Evolutionary conservation across 148 eudicot species (phyloP).

Genomic region (Limonium bicolor): DNA sequence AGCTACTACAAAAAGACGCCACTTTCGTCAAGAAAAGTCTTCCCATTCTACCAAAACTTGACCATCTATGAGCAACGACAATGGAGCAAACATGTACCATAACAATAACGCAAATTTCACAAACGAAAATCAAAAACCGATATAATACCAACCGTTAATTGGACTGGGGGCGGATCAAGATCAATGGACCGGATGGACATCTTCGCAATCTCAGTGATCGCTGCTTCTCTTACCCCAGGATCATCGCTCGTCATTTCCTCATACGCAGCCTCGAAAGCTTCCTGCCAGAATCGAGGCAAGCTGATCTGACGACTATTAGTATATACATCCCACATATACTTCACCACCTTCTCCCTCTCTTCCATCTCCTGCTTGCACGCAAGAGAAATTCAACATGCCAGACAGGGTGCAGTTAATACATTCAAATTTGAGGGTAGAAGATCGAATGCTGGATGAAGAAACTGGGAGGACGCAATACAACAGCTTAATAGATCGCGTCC

Average conservation of each 20-base stretch:
- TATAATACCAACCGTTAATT: slow-evolving; percentile 30
- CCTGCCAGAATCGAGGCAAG: slow-evolving; percentile 78
- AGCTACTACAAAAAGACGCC: too few relatives aligned
- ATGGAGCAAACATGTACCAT: neutral
- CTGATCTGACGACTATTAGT: slow-evolving; percentile 51
- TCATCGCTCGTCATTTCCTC: slow-evolving; percentile 78
- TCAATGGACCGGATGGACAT: slow-evolving; percentile 61
- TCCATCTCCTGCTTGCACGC: slow-evolving; percentile 75
- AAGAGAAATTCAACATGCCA: neutral
- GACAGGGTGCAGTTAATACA: neutral
- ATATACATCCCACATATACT: slow-evolving; percentile 95
- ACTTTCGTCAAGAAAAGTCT: too few relatives aligned
- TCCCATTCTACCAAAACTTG: too few relatives aligned
- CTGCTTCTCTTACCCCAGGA: slow-evolving; percentile 48
- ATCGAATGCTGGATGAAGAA: neutral
- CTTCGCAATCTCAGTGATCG: slow-evolving; percentile 76
- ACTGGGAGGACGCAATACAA: too few relatives aligned
- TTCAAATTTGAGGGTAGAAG: neutral
- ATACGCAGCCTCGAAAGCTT: slow-evolving; percentile 88
- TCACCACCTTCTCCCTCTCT: slow-evolving; percentile 85
- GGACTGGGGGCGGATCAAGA: slow-evolving; percentile 43
- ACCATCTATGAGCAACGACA: neutral
- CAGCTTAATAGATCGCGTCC: too few relatives aligned
- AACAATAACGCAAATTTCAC: neutral
- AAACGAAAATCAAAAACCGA: neutral